Base-by-base conservation (phyloP, 1,284 basidiomycete species). In the Cerrena zonata region DNA sequence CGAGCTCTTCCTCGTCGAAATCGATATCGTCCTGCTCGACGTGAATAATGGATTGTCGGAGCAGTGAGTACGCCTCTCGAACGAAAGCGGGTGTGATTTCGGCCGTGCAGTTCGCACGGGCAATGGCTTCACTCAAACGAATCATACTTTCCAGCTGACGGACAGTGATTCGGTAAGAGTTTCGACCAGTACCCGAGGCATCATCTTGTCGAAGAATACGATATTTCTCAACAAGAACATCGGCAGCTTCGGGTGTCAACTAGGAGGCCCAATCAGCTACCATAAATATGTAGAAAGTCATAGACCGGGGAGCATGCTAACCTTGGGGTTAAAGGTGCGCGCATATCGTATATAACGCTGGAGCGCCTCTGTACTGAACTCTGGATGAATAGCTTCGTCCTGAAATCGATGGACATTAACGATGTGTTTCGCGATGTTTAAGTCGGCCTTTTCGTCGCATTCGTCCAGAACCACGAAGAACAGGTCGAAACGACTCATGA, bases 401-500 rank as follows among this genome's bases (percentile, higher is more conserved):
- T 91, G 88, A 75, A 94, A 94, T 18, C 94, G 84, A 74, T 99
- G 96, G 19, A 99, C 92, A 66, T 95, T 94, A 53, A 99, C 94
- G 60, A 99, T 99, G 72, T 99, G 96, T 67, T 84, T 85, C 22
- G 96, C 96, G 58, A 99, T 90, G 66, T 94, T 91, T 64, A 93
- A 69, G 67, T 99, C 96, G 55, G 88, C 89, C 64, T 82, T 84
- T 68, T 94, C 90, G 69, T 98, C 89, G 71, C 95, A 98, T 65
- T 99, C 95, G 65, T 99, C 96, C 39, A 99, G 78, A 12, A 99
- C 94, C 51, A 99, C 92, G 65, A 99, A 99, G 76, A 99, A 99
- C 56, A 99, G 69, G 68, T 99, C 96, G 66, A 99, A 99, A 58
- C 96, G 86, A 71, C 91, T 95, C 95, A 99, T 99, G 71, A 99